Conservation (phyloP, 805 yeast species). For the Wickerhamomyces hampshirensis region DNA sequence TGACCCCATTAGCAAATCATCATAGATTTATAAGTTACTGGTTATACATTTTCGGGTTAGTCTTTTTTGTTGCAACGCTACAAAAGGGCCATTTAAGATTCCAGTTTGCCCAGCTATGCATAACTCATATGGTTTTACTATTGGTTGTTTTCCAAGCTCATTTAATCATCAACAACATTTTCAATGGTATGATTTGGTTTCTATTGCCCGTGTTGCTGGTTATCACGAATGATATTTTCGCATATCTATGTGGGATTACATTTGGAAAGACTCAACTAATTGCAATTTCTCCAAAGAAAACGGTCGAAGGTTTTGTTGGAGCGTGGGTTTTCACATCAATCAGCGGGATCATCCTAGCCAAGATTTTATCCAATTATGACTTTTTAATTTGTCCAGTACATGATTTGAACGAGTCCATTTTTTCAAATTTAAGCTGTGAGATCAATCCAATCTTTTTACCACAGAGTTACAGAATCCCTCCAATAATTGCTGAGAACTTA, state of each 20-base stretch:
- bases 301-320: conserved; percentile 95
- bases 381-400: conserved; percentile 87
- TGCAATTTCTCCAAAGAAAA: conserved; percentile 93
- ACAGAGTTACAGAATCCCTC: conserved; percentile 73
- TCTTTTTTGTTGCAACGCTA: conserved; percentile 82
- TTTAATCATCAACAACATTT: conserved; percentile 81
- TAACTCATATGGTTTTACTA: conserved; percentile 89
- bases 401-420: conserved; percentile 55
- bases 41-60: conserved; percentile 80
- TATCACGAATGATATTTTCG: conserved; percentile 91
- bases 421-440: conserved; percentile 65
- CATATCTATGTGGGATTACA: conserved; percentile 94
- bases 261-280: conserved; percentile 91
- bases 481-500: conserved; percentile 47
- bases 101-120: conserved; percentile 91
- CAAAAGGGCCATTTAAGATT: conserved; percentile 85
- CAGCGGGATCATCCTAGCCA: conserved; percentile 63
- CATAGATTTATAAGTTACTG: conserved; percentile 84
- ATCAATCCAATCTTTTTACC: conserved; percentile 87
- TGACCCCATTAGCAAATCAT: conserved; percentile 61
- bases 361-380: conserved; percentile 55
- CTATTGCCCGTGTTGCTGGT: conserved; percentile 88
- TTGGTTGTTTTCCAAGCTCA: conserved; percentile 93
- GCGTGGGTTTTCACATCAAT: conserved; percentile 94
- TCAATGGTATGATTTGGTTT: conserved; percentile 93